Percentiles rank a stretch among this genome's conserved stretches.
Conservation (phyloP, 2,329 filamentous ascomycete species). For the Exophiala phaeomuriformis region DNA sequence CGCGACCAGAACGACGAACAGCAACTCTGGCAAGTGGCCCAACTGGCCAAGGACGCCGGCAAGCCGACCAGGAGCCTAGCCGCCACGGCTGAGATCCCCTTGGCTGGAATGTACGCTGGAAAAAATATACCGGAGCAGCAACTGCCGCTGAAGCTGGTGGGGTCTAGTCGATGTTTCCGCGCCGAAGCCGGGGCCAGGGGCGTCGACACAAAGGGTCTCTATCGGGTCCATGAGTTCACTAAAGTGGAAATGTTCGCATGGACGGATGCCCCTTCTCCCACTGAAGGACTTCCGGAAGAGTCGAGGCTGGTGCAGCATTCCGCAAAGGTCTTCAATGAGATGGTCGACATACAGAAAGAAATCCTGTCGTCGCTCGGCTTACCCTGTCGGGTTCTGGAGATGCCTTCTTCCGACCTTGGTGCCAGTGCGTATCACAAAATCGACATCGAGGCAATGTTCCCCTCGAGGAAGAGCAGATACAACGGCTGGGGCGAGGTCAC, state of each 20-base stretch:
- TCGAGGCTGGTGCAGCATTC: slow-evolving; percentile 27
- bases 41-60: slow-evolving; percentile 54
- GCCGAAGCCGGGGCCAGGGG: slow-evolving; percentile 89
- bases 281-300: slow-evolving; percentile 15
- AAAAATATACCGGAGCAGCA: slow-evolving; percentile 56
- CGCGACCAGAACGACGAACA: slow-evolving; percentile 85
- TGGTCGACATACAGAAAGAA: slow-evolving; percentile 78
- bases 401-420: slow-evolving; percentile 82
- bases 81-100: slow-evolving; percentile 88
- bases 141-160: slow-evolving; percentile 72
- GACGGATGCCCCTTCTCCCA: slow-evolving; percentile 54
- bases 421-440: slow-evolving; percentile 79
- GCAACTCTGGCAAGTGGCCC: slow-evolving; percentile 77
- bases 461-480: slow-evolving; percentile 56
- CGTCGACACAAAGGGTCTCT: slow-evolving; percentile 85
- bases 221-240: slow-evolving; percentile 96
- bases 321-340: slow-evolving; percentile 64
- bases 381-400: slow-evolving; percentile 82
- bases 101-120: slow-evolving; percentile 83
- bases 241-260: slow-evolving; percentile 98
- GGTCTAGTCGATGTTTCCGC: slow-evolving; percentile 85
- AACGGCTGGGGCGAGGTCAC: slow-evolving; percentile 92
- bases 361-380: slow-evolving; percentile 71
- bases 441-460: slow-evolving; percentile 93
- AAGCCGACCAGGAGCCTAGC: slow-evolving; percentile 69